Conservation (phyloP, 495 filamentous ascomycete genomes). For the Pyronema domesticum region DNA sequence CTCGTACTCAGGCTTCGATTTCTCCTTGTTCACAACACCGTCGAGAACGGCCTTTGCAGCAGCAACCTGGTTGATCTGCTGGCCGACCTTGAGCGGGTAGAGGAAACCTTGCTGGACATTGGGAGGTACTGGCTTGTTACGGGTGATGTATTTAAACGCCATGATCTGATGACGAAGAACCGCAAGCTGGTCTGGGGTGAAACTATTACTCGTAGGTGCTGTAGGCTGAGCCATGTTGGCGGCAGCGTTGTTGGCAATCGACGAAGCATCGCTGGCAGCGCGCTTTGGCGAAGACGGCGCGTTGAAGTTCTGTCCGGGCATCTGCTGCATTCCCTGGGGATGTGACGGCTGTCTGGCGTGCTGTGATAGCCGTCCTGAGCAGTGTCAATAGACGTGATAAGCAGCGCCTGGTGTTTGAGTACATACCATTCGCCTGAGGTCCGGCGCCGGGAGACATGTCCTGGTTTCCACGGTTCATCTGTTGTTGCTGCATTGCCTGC, state of each 20-base stretch:
- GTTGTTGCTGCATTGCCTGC: constrained; percentile 19
- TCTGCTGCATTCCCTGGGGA: neutral
- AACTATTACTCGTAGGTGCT: constrained; percentile 15
- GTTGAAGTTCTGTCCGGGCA: neutral
- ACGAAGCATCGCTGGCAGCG: neutral
- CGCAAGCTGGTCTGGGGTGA: constrained; percentile 21
- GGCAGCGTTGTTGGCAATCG: neutral
- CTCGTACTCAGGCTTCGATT: constrained; percentile 28
- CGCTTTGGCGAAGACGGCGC: constrained; percentile 4
- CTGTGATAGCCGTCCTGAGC: neutral
- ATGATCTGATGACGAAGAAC: constrained; percentile 24
- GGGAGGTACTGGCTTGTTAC: constrained; percentile 22
- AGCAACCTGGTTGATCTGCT: constrained; percentile 14
- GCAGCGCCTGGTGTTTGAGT: neutral
- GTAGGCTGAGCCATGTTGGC: neutral
- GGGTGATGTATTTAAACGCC: constrained; percentile 25
- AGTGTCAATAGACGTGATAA: neutral
- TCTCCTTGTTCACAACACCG: constrained; percentile 39
- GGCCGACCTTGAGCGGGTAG: constrained; percentile 25
- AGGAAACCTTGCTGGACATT: constrained; percentile 23
- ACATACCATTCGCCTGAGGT: constrained; percentile 20
- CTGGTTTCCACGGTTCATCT: neutral
- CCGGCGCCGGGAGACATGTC: neutral
- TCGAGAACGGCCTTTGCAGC: constrained; percentile 18
- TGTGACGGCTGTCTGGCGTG: neutral